Conservation (phyloP, 129 eudicot species). For the Heracleum sosnowskyi region DNA sequence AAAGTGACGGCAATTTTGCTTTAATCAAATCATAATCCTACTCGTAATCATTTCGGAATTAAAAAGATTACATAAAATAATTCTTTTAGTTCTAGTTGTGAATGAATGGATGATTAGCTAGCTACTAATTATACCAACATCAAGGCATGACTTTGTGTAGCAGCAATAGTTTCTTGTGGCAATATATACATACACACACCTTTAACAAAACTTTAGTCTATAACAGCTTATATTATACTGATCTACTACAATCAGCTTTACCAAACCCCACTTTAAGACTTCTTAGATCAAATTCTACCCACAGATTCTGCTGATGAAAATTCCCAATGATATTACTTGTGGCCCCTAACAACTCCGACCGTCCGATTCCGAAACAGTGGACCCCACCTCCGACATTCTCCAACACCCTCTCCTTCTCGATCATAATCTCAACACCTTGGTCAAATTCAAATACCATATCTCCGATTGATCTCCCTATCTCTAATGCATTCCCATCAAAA, state of each 20-base stretch:
- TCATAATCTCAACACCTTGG: conserved; percentile 45
- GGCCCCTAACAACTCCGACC: conserved; percentile 51
- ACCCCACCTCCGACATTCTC: conserved; percentile 70
- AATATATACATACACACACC: not conserved
- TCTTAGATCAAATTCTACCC: conserved; percentile 79
- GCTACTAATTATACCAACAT: not conserved
- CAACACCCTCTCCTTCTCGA: conserved; percentile 37
- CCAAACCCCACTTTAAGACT: conserved; percentile 69
- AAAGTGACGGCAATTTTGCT: not conserved
- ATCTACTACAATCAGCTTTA: conserved; percentile 63
- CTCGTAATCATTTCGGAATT: not conserved
- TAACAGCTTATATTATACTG: conserved; percentile 15
- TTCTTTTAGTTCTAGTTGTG: not conserved
- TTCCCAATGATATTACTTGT: conserved; percentile 77
- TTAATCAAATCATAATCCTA: not conserved
- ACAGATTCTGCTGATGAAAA: conserved; percentile 71
- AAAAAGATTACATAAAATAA: not conserved
- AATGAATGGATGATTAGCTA: not conserved
- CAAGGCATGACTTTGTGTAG: not conserved
- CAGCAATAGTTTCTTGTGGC: not conserved
- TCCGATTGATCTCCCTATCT: conserved; percentile 59
- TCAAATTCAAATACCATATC: conserved; percentile 52
- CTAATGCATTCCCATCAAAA: conserved; percentile 46
- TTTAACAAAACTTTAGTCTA: not conserved
- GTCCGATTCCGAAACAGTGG: conserved; percentile 68